These are phyloP conservation scores for Penstemon barbatus DNA, from an alignment of 257 asterid species.

Conservation along the genomic window DNA sequence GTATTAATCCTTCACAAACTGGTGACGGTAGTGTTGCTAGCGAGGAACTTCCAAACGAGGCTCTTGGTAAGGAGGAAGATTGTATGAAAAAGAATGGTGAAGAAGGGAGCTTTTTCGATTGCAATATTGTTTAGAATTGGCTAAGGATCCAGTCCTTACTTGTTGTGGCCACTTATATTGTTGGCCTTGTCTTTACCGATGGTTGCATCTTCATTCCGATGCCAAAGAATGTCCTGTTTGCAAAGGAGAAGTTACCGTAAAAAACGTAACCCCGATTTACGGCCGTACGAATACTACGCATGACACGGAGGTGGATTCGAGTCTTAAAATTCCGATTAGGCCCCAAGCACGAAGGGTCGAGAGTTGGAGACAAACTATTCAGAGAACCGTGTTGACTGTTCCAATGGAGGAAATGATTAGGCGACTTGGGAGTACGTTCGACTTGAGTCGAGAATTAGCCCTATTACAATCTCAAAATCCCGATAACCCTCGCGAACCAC, in stretches of 20 bases:
- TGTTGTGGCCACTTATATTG: conserved; percentile 97
- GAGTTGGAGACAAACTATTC: conserved; percentile 84
- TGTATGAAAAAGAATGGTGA: conserved; percentile 56
- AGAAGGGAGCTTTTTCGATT: conserved; percentile 78
- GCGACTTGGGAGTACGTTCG: conserved; percentile 66
- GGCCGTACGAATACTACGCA: conserved; percentile 60
- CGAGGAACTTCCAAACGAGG: conserved; percentile 53
- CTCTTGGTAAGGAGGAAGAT: conserved; percentile 58
- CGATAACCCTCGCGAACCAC: conserved; percentile 50
- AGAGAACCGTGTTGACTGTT: conserved; percentile 60
- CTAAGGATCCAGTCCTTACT: conserved; percentile 92
- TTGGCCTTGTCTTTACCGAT: conserved; percentile 94
- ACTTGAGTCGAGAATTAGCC: conserved; percentile 48
- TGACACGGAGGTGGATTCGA: conserved; percentile 51
- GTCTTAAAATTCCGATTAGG: conserved; percentile 58
- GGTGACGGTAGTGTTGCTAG: conserved; percentile 79
- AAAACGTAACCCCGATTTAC: conserved; percentile 78
- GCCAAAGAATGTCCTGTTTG: conserved; percentile 96
- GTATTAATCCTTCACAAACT: conserved; percentile 50
- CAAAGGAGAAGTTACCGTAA: conserved; percentile 85
- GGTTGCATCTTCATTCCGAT: conserved; percentile 86
- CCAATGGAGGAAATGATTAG: conserved; percentile 93
- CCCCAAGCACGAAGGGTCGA: conserved; percentile 71
- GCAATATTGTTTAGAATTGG: conserved; percentile 93
- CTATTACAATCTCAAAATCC: conserved; percentile 46